These are phyloP conservation scores for Pichia sp. DNA, from an alignment of 1,139 yeast species.

Conservation along the genomic window DNA sequence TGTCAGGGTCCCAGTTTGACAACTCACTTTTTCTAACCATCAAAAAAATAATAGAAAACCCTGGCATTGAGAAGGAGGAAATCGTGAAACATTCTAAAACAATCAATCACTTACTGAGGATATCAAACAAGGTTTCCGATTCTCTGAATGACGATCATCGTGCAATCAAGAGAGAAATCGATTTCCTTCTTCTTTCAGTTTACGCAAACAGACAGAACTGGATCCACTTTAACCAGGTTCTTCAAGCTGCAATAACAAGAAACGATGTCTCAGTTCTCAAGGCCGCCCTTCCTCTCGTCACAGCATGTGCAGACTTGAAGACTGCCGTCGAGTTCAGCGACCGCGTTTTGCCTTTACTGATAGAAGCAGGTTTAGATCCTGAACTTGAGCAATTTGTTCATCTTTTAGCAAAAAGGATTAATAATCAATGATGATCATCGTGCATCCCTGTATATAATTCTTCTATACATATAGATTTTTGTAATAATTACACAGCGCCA, in stretches of 20 bases:
- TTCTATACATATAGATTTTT: neutral
- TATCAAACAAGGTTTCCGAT: constrained; percentile 20
- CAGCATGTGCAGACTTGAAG: constrained; percentile 18
- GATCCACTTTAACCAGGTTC: constrained; percentile 34
- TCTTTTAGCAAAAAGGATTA: constrained; percentile 14
- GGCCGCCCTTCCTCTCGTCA: constrained; percentile 32
- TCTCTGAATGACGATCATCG: constrained; percentile 22
- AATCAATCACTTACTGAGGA: constrained; percentile 24
- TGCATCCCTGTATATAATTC: constrained; percentile 10
- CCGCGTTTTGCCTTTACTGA: constrained; percentile 24
- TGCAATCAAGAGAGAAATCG: constrained; percentile 23
- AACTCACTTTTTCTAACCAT: constrained; percentile 26
- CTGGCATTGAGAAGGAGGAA: constrained; percentile 19
- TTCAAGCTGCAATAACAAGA: constrained; percentile 29
- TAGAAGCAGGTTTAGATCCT: constrained; percentile 16
- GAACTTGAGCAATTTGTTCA: constrained; percentile 15
- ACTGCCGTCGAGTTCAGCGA: constrained; percentile 21
- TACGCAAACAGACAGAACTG: constrained; percentile 38
- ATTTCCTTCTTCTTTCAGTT: constrained; percentile 35
- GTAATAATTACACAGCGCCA: neutral
- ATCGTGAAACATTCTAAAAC: constrained; percentile 17
- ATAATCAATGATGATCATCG: neutral
- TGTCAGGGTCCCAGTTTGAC: constrained; percentile 28
- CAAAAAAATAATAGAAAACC: constrained; percentile 15
- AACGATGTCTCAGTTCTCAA: constrained; percentile 25